Evolutionary conservation across 202 grass and related monocot species (phyloP).

Genomic region (Cymbopogon flexuosus): DNA sequence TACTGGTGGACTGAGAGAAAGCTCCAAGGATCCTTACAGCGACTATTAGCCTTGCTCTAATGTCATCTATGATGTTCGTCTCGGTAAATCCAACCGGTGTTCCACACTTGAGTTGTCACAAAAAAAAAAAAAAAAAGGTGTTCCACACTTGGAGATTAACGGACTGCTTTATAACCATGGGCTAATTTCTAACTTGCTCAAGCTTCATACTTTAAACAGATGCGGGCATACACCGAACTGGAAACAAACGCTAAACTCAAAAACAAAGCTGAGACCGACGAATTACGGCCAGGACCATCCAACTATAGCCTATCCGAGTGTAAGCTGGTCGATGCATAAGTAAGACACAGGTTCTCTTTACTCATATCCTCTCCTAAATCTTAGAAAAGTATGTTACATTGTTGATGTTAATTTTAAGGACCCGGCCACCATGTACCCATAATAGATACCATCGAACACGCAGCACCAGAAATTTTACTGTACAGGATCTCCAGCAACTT

Average conservation of each 20-base stretch:
- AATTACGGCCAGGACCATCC: slow-evolving; percentile 17
- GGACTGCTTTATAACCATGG: not conserved
- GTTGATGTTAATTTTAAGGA: slow-evolving; percentile 38
- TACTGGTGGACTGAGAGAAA: too few relatives aligned
- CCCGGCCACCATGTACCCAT: slow-evolving; percentile 33
- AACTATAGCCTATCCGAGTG: slow-evolving; percentile 34
- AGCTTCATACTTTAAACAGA: not conserved
- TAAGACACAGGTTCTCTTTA: slow-evolving; percentile 5
- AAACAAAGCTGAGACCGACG: slow-evolving; percentile 11
- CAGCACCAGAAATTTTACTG: slow-evolving; percentile 64
- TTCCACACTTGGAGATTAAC: not conserved
- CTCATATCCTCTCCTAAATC: slow-evolving; percentile 17
- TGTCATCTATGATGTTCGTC: not conserved
- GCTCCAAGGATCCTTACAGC: too few relatives aligned
- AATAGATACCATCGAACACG: slow-evolving; percentile 44
- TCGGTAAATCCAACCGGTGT: not conserved
- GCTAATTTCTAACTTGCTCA: not conserved
- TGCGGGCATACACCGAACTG: slow-evolving; percentile 2
- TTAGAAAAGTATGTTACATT: slow-evolving; percentile 36
- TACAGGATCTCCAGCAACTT: slow-evolving; percentile 62
- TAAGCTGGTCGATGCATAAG: slow-evolving; percentile 23
- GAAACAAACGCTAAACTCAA: slow-evolving; percentile 19
- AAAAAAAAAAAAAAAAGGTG: too few relatives aligned
- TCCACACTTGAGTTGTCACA: not conserved
- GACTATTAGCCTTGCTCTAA: too few relatives aligned